phyloP scores from a whole-genome alignment of 768 basidiomycete species.

The Roridomyces roridus region DNA sequence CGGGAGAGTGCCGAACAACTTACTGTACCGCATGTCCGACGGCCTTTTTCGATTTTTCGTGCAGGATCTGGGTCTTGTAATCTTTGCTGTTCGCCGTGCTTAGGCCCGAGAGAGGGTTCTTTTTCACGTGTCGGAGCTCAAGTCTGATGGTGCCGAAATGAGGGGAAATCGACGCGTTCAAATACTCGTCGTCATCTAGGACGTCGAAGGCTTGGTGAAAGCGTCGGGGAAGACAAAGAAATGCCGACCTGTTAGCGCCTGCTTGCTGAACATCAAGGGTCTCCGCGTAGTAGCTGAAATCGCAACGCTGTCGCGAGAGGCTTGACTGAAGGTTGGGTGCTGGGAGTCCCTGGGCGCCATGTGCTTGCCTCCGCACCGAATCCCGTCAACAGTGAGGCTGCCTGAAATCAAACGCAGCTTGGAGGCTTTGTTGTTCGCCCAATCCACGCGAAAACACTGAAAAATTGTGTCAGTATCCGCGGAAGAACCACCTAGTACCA shows the following conservation, averaged over 20 bases:
- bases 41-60: constrained; percentile 20
- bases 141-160: constrained; percentile 15
- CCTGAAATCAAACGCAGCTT: background rate
- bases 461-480: no score
- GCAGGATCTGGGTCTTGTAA: background rate
- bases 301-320: background rate
- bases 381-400: constrained; percentile 2
- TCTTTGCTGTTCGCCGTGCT: background rate
- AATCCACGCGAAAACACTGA: constrained; percentile 1
- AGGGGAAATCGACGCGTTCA: constrained; percentile 7
- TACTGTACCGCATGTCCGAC: constrained; percentile 21
- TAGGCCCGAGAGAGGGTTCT: background rate
- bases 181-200: background rate
- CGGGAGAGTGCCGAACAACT: background rate
- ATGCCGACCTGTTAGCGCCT: constrained; percentile 10
- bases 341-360: background rate
- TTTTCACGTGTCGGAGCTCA: background rate
- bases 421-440: background rate
- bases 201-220: background rate
- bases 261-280: constrained; percentile 2
- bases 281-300: background rate
- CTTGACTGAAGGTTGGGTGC: background rate
- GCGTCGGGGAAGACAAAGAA: background rate
- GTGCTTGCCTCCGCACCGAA: background rate
- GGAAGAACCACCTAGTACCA: no score